phyloP scores from a whole-genome alignment of 306 rosid species.

The Myrica gale region DNA sequence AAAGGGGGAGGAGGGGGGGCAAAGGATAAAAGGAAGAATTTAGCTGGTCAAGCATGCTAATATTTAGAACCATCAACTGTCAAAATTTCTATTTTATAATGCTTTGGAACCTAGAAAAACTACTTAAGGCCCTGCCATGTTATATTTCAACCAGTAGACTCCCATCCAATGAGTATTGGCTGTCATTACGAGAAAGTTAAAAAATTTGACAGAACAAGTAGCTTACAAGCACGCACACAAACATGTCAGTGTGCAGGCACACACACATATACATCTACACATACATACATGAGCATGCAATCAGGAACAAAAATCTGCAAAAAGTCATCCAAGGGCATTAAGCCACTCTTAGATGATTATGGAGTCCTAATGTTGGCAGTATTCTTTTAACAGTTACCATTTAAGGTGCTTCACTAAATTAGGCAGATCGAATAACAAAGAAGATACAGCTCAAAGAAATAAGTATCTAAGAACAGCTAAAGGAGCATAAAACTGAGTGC shows the following conservation, averaged over 20 bases:
- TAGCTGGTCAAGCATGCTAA: neutral
- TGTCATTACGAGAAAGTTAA: neutral
- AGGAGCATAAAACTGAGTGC: constrained; percentile 23
- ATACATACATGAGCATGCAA: no score
- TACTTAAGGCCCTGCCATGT: neutral
- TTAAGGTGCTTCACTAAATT: neutral
- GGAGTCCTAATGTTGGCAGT: neutral
- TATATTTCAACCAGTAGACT: neutral
- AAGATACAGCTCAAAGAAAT: neutral
- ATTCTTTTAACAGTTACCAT: neutral
- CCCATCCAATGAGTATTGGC: neutral
- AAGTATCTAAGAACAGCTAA: neutral
- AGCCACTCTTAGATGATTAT: neutral
- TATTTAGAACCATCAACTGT: neutral
- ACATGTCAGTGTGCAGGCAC: no score
- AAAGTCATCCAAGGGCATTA: neutral
- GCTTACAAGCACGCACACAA: no score
- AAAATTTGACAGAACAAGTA: no score
- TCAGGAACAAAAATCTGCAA: no score
- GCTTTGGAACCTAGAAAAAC: neutral
- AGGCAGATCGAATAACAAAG: neutral
- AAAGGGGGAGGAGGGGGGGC: neutral
- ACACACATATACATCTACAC: no score
- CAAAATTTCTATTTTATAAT: neutral
- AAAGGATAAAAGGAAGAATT: neutral